Base-by-base conservation (phyloP, 352 stramenopile genomes). In the Phytophthora multivora region DNA sequence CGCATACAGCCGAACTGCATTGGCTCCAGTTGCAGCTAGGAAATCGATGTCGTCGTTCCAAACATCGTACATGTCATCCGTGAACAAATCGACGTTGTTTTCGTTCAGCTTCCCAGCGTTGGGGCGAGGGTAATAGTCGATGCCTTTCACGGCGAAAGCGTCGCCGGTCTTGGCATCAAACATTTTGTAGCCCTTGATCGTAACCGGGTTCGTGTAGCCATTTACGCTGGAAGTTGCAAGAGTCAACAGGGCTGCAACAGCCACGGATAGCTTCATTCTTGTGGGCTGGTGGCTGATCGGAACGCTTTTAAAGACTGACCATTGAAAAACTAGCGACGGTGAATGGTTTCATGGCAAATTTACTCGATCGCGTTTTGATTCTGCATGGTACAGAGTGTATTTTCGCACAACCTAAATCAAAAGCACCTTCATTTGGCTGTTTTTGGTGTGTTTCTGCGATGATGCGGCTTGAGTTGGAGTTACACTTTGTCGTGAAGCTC, bases 31-130 rank as follows among this genome's bases (percentile, higher is more conserved):
- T 2, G 71, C 72, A 6, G 80, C 70, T 4, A 97, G 63, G 25
- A 90, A 55, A 10, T 68, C 43, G 36, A 97, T 77, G 55, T 97
- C 86, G 2, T 58, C 54, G 31, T 55, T 59, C 89, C 89, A 97
- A 19, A 96, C 58, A 26, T 75, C 46, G 66, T 89, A 71, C 48
- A 89, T 36, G 13, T 23, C 79, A 61, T 96, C 83, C 38, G 88
- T 93, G 68, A 93, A 96, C 41, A 93, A 86, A 47, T 97, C 89
- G 36, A 87, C 41, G 65, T 88, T 94, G 68, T 96, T 93, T 2
- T 62, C 56, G 49, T 91, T 53, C 16, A 87, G 58, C 4, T 73
- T 50, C 7, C 89, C 89, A n/a, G 71, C 39, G 42, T 96, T 96
- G 0, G 89, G 86, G 2, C 89, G 80, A 23, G 87, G 87, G 60